Evolutionary conservation across 1,284 basidiomycete species (phyloP).

Genomic region (Cryptococcus floricola): DNA sequence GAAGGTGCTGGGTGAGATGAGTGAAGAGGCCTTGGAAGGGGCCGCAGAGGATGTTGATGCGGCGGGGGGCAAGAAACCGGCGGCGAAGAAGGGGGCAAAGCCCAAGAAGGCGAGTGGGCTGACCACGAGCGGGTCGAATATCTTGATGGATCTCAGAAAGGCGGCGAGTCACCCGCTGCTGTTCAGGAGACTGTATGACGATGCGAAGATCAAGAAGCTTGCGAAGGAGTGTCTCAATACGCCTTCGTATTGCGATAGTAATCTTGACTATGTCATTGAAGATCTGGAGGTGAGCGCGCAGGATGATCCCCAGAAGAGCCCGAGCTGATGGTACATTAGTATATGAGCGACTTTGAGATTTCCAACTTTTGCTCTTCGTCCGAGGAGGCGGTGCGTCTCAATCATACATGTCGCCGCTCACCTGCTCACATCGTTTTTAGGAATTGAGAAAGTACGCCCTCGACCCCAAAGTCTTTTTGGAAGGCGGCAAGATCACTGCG

Average conservation of each 20-base stretch:
- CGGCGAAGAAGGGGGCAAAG: slow-evolving; percentile 68
- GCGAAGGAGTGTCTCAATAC: slow-evolving; percentile 84
- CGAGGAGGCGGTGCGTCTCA: slow-evolving; percentile 66
- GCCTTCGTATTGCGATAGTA: slow-evolving; percentile 72
- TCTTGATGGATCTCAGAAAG: slow-evolving; percentile 93
- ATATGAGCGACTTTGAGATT: slow-evolving; percentile 89
- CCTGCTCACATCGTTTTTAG: slow-evolving; percentile 49
- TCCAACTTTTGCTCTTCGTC: slow-evolving; percentile 66
- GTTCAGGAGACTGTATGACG: slow-evolving; percentile 79
- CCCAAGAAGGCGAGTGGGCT: slow-evolving; percentile 50
- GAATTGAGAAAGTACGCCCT: slow-evolving; percentile 75
- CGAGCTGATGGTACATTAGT: not conserved
- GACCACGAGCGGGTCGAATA: slow-evolving; percentile 54
- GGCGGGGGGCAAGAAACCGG: slow-evolving; percentile 51
- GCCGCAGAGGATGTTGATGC: slow-evolving; percentile 39
- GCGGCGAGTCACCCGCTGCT: slow-evolving; percentile 95
- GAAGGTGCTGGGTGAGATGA: slow-evolving; percentile 65
- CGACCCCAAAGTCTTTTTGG: slow-evolving; percentile 69
- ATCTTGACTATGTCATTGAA: slow-evolving; percentile 78
- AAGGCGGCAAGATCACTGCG: slow-evolving; percentile 82
- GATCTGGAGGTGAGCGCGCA: slow-evolving; percentile 61
- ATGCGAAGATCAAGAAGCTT: slow-evolving; percentile 68
- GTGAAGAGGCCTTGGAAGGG: slow-evolving; percentile 53
- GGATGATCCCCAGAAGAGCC: not conserved
- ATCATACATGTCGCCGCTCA: not conserved